These are phyloP conservation scores for Backusella westeae DNA, from an alignment of 192 early-diverging fungal species.

Conservation along the genomic window DNA sequence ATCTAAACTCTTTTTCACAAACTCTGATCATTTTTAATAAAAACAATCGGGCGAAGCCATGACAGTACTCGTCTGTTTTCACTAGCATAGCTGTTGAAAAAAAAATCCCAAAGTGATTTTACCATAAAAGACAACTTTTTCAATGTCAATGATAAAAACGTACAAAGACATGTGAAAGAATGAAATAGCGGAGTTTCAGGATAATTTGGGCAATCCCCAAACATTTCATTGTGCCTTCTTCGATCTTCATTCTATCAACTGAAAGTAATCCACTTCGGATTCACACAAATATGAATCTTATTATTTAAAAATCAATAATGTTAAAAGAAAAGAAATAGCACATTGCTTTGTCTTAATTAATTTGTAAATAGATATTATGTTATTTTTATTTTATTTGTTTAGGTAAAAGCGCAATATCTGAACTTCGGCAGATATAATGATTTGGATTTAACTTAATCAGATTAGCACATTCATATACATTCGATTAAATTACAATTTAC, in stretches of 20 bases:
- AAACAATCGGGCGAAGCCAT: not conserved
- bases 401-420: too few species aligned
- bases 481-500: too few species aligned
- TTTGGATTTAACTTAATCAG: too few species aligned
- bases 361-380: not conserved
- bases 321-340: not conserved
- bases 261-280: not conserved
- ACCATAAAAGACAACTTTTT: not conserved
- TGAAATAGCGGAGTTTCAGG: not conserved
- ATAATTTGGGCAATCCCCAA: not conserved
- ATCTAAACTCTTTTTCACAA: too few species aligned
- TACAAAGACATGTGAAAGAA: not conserved
- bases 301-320: not conserved
- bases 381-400: not conserved
- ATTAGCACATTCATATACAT: too few species aligned
- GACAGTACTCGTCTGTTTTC: not conserved
- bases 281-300: not conserved
- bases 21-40: not conserved
- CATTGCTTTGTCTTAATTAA: not conserved
- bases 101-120: not conserved
- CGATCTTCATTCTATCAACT: not conserved
- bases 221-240: not conserved
- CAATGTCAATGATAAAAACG: not conserved
- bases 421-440: too few species aligned
- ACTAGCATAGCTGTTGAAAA: not conserved